Evolutionary conservation across 2,329 filamentous ascomycete species (phyloP).

Genomic region (Talaromyces sp.): DNA sequence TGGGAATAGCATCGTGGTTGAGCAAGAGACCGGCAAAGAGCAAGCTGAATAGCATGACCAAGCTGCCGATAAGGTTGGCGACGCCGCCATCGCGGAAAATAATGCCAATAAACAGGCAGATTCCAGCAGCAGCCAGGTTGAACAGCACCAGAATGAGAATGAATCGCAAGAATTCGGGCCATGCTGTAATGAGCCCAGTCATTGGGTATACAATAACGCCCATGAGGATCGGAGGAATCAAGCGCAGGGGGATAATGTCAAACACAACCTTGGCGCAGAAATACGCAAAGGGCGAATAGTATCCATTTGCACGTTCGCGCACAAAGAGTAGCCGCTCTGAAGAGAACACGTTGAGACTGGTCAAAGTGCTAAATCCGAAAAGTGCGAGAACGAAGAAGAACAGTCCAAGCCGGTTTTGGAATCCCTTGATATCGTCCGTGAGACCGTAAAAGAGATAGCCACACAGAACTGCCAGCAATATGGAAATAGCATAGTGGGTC

Average conservation of each 20-base stretch:
- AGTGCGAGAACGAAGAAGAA: constrained; percentile 97
- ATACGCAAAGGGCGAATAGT: constrained; percentile 91
- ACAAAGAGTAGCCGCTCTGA: constrained; percentile 86
- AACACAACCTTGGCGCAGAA: constrained; percentile 97
- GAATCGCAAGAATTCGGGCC: constrained; percentile 82
- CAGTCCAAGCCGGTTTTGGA: constrained; percentile 92
- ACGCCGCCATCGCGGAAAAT: constrained; percentile 87
- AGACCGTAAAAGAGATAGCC: constrained; percentile 95
- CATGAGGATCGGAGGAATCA: constrained; percentile 92
- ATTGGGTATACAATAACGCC: constrained; percentile 96
- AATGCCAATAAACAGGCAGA: constrained; percentile 95
- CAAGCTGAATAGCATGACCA: constrained; percentile 96
- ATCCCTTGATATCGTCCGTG: constrained; percentile 92
- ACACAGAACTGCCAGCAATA: constrained; percentile 86
- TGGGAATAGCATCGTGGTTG: constrained; percentile 89
- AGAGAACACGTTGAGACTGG: constrained; percentile 88
- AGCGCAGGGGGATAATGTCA: constrained; percentile 88
- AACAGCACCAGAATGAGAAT: constrained; percentile 89
- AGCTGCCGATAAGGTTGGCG: constrained; percentile 84
- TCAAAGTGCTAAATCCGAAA: constrained; percentile 94
- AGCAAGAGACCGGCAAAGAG: constrained; percentile 90
- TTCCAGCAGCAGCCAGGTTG: constrained; percentile 87
- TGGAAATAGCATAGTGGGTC: constrained; percentile 95
- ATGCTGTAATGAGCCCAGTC: constrained; percentile 83
- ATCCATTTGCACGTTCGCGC: constrained; percentile 90